phyloP scores from a whole-genome alignment of 176 grass and related monocot species.

The Carex parvula region DNA sequence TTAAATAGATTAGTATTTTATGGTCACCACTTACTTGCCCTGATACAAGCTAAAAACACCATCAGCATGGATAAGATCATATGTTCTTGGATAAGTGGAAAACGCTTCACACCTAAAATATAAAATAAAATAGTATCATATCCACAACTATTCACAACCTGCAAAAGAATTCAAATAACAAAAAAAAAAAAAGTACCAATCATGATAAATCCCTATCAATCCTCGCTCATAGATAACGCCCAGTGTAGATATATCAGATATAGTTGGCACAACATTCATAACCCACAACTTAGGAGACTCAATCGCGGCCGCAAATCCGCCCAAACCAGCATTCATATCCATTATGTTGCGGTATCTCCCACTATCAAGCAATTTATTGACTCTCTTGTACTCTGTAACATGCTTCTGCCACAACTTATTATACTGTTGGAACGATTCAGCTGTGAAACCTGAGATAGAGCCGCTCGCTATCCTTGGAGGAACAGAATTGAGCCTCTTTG shows the following conservation, averaged over 20 bases:
- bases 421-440: constrained; percentile 47
- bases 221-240: constrained; percentile 73
- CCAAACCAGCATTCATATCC: constrained; percentile 98
- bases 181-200: constrained; percentile 37
- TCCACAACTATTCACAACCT: constrained; percentile 60
- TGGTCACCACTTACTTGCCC: constrained; percentile 44
- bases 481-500: constrained; percentile 41
- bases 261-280: constrained; percentile 80
- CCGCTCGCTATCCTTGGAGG: constrained; percentile 45
- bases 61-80: constrained; percentile 80
- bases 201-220: constrained; percentile 84
- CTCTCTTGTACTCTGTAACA: constrained; percentile 57
- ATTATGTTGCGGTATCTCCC: constrained; percentile 74
- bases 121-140: not conserved
- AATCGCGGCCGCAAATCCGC: constrained; percentile 65
- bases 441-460: constrained; percentile 41
- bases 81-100: constrained; percentile 93
- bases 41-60: constrained; percentile 71
- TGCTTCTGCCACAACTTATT: constrained; percentile 66
- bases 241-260: constrained; percentile 58
- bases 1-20: not conserved
- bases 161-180: not conserved
- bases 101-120: constrained; percentile 86
- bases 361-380: constrained; percentile 48
- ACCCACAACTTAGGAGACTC: constrained; percentile 79